Conservation (phyloP, 148 eudicot genomes). For the Amaranthus palmeri region DNA sequence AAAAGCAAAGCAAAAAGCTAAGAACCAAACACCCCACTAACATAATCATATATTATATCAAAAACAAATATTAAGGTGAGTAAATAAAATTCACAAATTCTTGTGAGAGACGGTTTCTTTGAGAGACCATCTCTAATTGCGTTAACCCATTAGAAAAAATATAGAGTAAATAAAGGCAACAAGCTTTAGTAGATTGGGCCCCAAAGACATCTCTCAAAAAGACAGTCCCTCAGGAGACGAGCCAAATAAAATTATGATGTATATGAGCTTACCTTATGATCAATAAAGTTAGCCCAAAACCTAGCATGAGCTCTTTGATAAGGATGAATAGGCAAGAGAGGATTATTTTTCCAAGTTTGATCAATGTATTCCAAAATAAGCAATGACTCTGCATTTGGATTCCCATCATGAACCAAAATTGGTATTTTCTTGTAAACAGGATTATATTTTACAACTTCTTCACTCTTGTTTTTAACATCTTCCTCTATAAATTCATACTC, state of each 20-base stretch:
- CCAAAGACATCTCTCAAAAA: too few species aligned
- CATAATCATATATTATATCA: too few species aligned
- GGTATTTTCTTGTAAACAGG: conserved; percentile 24
- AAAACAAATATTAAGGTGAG: too few species aligned
- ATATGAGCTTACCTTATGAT: conserved; percentile 17
- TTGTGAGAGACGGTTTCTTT: too few species aligned
- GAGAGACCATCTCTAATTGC: too few species aligned
- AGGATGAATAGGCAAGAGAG: conserved; percentile 24
- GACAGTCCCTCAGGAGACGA: too few species aligned
- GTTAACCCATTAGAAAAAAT: too few species aligned
- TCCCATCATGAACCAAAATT: conserved; percentile 21
- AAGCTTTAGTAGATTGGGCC: too few species aligned
- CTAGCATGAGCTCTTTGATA: conserved; percentile 25
- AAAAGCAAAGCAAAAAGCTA: too few species aligned
- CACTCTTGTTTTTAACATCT: conserved; percentile 21
- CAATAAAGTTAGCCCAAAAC: conserved; percentile 25
- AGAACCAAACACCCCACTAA: too few species aligned
- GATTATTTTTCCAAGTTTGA: conserved; percentile 20
- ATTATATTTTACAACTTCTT: conserved; percentile 18
- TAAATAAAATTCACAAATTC: too few species aligned
- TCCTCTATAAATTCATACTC: conserved; percentile 23
- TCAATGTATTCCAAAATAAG: conserved; percentile 28
- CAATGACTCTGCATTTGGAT: conserved; percentile 17
- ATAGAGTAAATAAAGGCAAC: too few species aligned
- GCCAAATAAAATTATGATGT: not conserved